Evolutionary conservation across 23 red algal genomes (phyloP), one percentile per base, ranked within the genome.

Genomic region (Gracilaria domingensis): DNA sequence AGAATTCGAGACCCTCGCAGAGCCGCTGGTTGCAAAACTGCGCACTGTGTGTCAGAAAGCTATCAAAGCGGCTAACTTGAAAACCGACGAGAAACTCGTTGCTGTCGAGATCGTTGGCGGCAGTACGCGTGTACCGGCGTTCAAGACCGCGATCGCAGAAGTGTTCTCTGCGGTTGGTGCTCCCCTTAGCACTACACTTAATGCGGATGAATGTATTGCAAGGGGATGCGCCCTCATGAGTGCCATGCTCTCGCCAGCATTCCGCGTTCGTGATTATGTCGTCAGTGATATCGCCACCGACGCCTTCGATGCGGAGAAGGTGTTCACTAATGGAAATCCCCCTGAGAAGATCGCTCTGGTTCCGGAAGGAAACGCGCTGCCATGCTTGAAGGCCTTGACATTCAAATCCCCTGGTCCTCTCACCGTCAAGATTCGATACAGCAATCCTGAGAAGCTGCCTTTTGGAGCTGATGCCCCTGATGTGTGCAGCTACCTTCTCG

Each of bases 101-200:
- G 91, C 93, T 1, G 91, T 99, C 32, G 97, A 99, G 79, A 66
- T 99, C 44, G 88, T 99, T 21, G 97, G 97, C 47, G 97, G 94
- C 38, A 92, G 97, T 23, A 90, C 91, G 54, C 94, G 97, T 33
- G 90, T 99, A 28, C 97, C 97, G 0, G 4, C 91, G 26, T 74
- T 99, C 44, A 95, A 96, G 59, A 67, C 88, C 11, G 87, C 92
- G 9, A 72, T 99, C 4, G 74, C 84, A 18, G 87, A 84, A 12
- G 84, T 86, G 2, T 93, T 94, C 80, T 25, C 77, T 38, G 48
- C 69, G 7, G 84, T 71, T 34, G 92, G 84, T 12, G 89, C 89
- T 72, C 47, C 36, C 26, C 23, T 93, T 62, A 65, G 84, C 32
- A 94, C 80, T 29, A 99, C 97, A 17, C 81, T 99, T n/a, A 99